phyloP scores from a whole-genome alignment of 257 asterid genomes.

The Solanum tarapatanum region DNA sequence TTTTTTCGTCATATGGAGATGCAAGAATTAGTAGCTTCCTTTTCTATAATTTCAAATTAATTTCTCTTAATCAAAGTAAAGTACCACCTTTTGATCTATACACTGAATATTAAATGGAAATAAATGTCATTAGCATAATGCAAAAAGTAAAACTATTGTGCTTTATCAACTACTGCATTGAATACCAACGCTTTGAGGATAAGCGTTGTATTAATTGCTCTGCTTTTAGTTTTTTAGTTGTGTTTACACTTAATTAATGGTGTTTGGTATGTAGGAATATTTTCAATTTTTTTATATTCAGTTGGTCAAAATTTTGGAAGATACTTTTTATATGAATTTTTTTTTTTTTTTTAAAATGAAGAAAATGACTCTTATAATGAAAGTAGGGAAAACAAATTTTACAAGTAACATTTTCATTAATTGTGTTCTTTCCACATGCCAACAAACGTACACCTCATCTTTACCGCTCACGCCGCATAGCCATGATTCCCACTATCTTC shows the following conservation, averaged over 20 bases:
- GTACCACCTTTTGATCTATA: not conserved
- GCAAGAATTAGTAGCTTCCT: not conserved
- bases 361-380: too few relatives aligned
- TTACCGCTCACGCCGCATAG: not conserved
- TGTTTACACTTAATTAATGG: not conserved
- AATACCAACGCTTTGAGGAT: not conserved
- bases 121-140: too few relatives aligned
- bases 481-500: not conserved
- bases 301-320: too few relatives aligned
- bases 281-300: too few relatives aligned
- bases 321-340: too few relatives aligned
- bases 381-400: too few relatives aligned
- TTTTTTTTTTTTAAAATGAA: too few relatives aligned
- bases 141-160: not conserved
- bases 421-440: too few relatives aligned
- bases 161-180: not conserved
- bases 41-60: not conserved
- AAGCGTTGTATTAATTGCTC: not conserved
- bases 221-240: not conserved
- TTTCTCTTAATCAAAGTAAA: not conserved
- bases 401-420: too few relatives aligned
- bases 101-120: not conserved
- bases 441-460: not conserved
- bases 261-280: too few relatives aligned
- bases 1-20: not conserved